Base-by-base conservation (phyloP, 176 grass and related monocot genomes). In the Ampelocalamus luodianensis region DNA sequence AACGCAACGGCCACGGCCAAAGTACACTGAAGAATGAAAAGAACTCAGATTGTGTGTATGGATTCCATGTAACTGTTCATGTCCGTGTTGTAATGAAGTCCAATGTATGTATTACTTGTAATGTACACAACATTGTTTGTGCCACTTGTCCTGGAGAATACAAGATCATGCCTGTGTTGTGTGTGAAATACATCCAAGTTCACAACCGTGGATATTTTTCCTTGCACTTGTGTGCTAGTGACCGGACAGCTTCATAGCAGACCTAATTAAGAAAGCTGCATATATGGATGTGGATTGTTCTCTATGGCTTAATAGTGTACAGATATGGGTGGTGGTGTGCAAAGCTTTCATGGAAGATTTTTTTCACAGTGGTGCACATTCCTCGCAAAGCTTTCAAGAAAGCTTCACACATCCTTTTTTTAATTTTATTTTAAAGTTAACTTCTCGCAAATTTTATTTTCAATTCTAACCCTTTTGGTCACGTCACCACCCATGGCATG, bases 321-420 rank as follows among this genome's bases (percentile, higher is more conserved):
- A 40, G 66, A 29, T 49, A 4, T 3, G 34, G 20, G 42, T 16
- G 27, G 40, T 26, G 59, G 20, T 34, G 56, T 23, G 46, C 32
- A 73, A 46, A 54, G 34, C 59, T 74, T 74, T 67, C 70, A 42
- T 68, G 26, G 48, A 67, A 58, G 70, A 87, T 46, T 36, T 81
- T 81, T 55, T 10, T 9, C 22, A 53, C 68, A 22, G 16, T 71
- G 37, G 13, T 69, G 20, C 49, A 82, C 14, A 74, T 51, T 2
- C 3, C 20, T 80, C 20, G 12, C 29, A 17, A 10, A 61, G 5
- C 43, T 72, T 58, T 42, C 70, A 46, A 13, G 18, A 67, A 53
- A 74, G 24, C 38, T 75, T 3, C 38, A n/a, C n/a, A n/a, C n/a
- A n/a, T n/a, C n/a, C n/a, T n/a, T n/a, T n/a, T n/a, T n/a, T n/a